Base-by-base conservation (phyloP, 352 stramenopile species). In the Pythium folliculosum region DNA sequence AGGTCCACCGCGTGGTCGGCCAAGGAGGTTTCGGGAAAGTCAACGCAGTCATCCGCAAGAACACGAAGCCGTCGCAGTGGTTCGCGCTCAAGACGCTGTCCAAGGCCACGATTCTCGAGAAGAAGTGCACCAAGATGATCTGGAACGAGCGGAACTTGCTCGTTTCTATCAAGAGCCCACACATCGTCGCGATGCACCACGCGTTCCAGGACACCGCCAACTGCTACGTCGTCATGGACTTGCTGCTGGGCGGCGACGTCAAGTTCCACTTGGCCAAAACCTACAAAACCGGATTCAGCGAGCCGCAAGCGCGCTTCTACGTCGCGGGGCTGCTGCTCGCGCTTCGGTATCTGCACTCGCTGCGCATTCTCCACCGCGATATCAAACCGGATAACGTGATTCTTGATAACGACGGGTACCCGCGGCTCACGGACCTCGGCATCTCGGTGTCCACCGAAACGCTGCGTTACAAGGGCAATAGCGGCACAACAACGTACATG, bases 341-440 rank as follows among this genome's bases (percentile, higher is more conserved):
- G 44, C 78, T 94, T 32, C 73, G 87, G 57, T 88, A 91, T 63
- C 64, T 96, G 37, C 86, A 95, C 57, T 57, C 60, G 5, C 72
- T 85, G 22, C 66, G 71, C 27, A 85, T 96, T 56, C 64, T 96
- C 22, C 87, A 95, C 65, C 84, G 87, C 9, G 88, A 96, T 45
- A 72, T 96, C 37, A 95, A 96, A 54, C 87, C 85, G 16, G 88
- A 94, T 57, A 96, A 96, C 60, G 78, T 96, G 21, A 88, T 96
- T 35, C 76, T 95, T 1, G 85, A 95, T 60, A 80, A 88, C n/a
- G 75, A 86, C 23, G 85, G 85, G 0, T 93, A 91, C 51, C 81
- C 86, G 22, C 76, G 81, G 10, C 61, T 95, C 13, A 91, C 86
- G 5, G 86, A 95, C 53, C 69, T 95, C 25, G 85, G 86, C 37